Base-by-base conservation (phyloP, 2,329 filamentous ascomycete genomes). In the Aspergillus viridinutans region DNA sequence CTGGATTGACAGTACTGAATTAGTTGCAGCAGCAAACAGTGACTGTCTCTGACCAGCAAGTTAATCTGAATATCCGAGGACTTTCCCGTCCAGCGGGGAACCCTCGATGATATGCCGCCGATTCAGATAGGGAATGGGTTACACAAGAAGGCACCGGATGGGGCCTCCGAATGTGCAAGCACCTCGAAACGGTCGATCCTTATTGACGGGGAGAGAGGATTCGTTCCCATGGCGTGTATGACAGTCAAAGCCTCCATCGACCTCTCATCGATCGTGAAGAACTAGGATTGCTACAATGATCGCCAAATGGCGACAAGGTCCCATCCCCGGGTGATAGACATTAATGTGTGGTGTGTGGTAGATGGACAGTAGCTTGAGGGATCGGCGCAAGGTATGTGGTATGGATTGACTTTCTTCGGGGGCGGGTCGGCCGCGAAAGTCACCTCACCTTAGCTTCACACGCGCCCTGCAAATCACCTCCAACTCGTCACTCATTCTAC, bases 61-160 rank as follows among this genome's bases (percentile, higher is more conserved):
- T 59, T 38, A 42, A 59, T 58, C 56, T 56, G 56, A 50, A 57
- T 54, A 12, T 38, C 42, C 53, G 49, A 56, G 53, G 50, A 47
- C 42, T 54, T 55, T 58, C 53, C 51, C 60, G 52, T 64, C 64
- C 64, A 69, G 68, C 66, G 60, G 61, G 64, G 64, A 58, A 55
- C 61, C 50, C 63, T 62, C 66, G 70, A 70, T 68, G 64, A 65
- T 61, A 67, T 66, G 62, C 64, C 61, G 67, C 54, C 56, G 58
- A 61, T 67, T 67, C 56, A 63, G 59, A 67, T 67, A 61, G 50
- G 50, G 42, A 23, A 47, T 52, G 26, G 49, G 68, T 71, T 62
- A 64, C 59, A 72, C 69, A 45, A 55, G 52, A 53, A 61, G 61
- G 58, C 61, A 53, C 58, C 66, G 67, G 69, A 59, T 62, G 64